Evolutionary conservation across 495 filamentous ascomycete genomes (phyloP), one percentile per base, ranked within the genome.

Genomic region (Talaromyces ruber): DNA sequence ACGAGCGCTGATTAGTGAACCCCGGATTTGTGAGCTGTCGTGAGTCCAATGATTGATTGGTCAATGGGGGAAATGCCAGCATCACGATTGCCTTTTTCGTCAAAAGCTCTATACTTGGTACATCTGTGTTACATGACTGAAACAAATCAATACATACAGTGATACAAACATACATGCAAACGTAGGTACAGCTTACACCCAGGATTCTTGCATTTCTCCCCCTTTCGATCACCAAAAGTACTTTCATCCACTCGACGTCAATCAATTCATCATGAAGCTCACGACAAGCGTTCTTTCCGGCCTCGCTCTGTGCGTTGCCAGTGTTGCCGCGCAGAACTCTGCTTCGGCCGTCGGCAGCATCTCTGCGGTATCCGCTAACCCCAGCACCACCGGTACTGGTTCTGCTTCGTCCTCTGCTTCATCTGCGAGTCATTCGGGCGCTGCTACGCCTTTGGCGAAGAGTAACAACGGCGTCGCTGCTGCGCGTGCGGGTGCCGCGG

Each of bases 181-280:
- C 30, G 30, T 32, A 32, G 4, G 9, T 32, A 32, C 30, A 32
- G 30, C 30, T 9, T 39, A 39, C 43, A 47, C 43, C 43, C 18
- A 18, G 21, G 43, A 8, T 37, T 39, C 34, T 14, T 21, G 6
- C 39, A 47, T 21, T 6, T 21, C 2, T 47, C 39, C 7, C 16
- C 11, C 39, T 43, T 7, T 47, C 43, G 34, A 14, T 39, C 9
- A 21, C 9, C 43, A 47, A 47, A 45, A 47, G 43, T 47, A 29
- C 25, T 54, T 11, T 54, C 51, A 26, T 29, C n/a, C 1, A 29
- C 9, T 53, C 25, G 16, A n/a, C 52, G 9, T 6, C 3, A 54
- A 45, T 18, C 39, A n/a, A 50, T 21, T 8, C 26, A 57, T 6
- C 14, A 82, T 82, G 79, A 79, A 76, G 72, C 59, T 71, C 64